These are phyloP conservation scores for Metarhizium anisopliae DNA, from an alignment of 2,329 filamentous ascomycete genomes.

Conservation along the genomic window DNA sequence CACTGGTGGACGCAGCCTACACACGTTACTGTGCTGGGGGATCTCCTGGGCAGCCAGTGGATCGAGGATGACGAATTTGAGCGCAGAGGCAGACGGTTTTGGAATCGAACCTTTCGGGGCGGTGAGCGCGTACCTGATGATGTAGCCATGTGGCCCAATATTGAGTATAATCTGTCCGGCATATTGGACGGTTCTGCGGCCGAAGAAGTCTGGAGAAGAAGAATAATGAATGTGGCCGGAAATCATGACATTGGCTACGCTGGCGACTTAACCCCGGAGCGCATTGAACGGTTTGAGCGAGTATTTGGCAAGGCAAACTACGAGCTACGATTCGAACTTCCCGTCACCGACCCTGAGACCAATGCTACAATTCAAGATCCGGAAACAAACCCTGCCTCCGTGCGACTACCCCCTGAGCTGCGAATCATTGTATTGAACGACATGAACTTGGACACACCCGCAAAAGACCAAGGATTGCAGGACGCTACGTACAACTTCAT, in stretches of 20 bases:
- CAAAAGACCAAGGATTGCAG: slow-evolving; percentile 57
- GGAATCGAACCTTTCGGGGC: slow-evolving; percentile 69
- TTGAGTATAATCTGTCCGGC: slow-evolving; percentile 41
- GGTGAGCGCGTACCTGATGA: slow-evolving; percentile 54
- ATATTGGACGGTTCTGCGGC: slow-evolving; percentile 35
- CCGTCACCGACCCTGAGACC: slow-evolving; percentile 29
- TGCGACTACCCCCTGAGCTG: slow-evolving; percentile 54
- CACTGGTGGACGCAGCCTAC: slow-evolving; percentile 80
- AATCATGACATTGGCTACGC: slow-evolving; percentile 98
- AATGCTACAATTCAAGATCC: slow-evolving; percentile 33
- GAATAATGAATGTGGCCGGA: slow-evolving; percentile 82
- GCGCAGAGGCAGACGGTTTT: slow-evolving; percentile 63
- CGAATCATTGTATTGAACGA: slow-evolving; percentile 83
- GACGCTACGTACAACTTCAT: slow-evolving; percentile 70
- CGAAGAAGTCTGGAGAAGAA: slow-evolving; percentile 54
- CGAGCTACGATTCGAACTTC: slow-evolving; percentile 66
- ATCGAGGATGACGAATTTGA: slow-evolving; percentile 79
- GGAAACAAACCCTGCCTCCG: slow-evolving; percentile 34
- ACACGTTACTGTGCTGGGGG: slow-evolving; percentile 81
- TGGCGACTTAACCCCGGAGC: slow-evolving; percentile 71
- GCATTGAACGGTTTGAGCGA: slow-evolving; percentile 72
- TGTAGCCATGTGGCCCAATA: slow-evolving; percentile 36
- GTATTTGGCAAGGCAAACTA: slow-evolving; percentile 86
- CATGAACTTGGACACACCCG: slow-evolving; percentile 87
- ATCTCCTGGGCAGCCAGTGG: slow-evolving; percentile 93